Conservation (phyloP, 1,284 basidiomycete species). For the Ganoderma multipileum region DNA sequence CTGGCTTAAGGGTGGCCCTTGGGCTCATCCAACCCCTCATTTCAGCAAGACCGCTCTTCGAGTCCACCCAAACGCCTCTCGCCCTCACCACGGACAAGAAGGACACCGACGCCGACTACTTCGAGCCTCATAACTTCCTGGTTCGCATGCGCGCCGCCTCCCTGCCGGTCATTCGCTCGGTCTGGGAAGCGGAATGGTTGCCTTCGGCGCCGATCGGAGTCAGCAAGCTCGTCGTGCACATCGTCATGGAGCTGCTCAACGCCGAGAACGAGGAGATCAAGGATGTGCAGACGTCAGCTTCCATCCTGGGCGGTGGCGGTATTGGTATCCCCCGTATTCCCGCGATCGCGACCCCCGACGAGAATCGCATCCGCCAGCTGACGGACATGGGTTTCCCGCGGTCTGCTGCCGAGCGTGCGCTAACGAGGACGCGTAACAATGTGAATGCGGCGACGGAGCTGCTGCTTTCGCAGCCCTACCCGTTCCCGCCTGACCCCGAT, state of each 20-base stretch:
- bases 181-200: constrained; percentile 92
- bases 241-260: constrained; percentile 83
- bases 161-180: constrained; percentile 69
- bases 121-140: constrained; percentile 87
- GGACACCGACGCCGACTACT: constrained; percentile 78
- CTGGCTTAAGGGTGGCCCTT: constrained; percentile 83
- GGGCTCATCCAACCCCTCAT: constrained; percentile 82
- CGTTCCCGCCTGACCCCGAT: constrained; percentile 70
- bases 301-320: constrained; percentile 27
- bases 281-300: constrained; percentile 35
- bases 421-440: constrained; percentile 89
- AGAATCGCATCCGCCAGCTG: constrained; percentile 80
- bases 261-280: constrained; percentile 82
- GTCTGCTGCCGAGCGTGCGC: constrained; percentile 83
- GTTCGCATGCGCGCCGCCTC: constrained; percentile 80
- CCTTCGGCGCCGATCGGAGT: constrained; percentile 74
- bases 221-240: constrained; percentile 78
- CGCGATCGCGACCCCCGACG: constrained; percentile 66
- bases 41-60: constrained; percentile 82
- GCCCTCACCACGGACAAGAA: constrained; percentile 80
- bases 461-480: constrained; percentile 84
- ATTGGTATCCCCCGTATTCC: constrained; percentile 45
- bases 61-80: constrained; percentile 84
- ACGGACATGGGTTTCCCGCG: constrained; percentile 98
- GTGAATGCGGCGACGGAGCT: constrained; percentile 90